Evolutionary conservation across 768 basidiomycete genomes (phyloP).

Genomic region (Tubosaeta sp.): DNA sequence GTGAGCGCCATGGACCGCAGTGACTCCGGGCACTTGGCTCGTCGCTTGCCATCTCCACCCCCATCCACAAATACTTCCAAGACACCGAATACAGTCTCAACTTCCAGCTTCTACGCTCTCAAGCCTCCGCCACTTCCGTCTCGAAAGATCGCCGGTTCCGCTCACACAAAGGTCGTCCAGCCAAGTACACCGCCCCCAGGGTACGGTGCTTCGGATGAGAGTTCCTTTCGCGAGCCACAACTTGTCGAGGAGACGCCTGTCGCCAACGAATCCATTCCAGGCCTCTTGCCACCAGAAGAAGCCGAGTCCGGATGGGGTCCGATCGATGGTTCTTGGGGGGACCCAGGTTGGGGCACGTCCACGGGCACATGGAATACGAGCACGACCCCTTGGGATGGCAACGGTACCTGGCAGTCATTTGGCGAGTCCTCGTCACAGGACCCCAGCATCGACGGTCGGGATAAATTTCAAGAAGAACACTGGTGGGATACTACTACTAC

Average conservation of each 20-base stretch:
- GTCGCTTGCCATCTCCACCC: constrained; percentile 34
- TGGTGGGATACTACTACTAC: constrained; percentile 64
- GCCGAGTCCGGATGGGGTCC: constrained; percentile 20
- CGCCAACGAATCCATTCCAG: constrained; percentile 33
- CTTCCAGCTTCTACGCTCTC: constrained; percentile 28
- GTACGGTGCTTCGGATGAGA: constrained; percentile 21
- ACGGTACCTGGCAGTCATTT: constrained; percentile 22
- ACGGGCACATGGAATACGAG: constrained; percentile 20
- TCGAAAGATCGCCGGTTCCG: constrained; percentile 32
- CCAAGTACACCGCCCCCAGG: constrained; percentile 25
- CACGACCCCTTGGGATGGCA: constrained; percentile 24
- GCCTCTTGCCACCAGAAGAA: constrained; percentile 34
- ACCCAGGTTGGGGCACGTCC: constrained; percentile 12
- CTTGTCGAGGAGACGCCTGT: constrained; percentile 43
- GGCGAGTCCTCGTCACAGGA: constrained; percentile 24
- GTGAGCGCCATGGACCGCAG: constrained; percentile 42
- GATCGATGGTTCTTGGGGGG: constrained; percentile 13
- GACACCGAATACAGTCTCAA: constrained; percentile 21
- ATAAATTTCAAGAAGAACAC: constrained; percentile 52
- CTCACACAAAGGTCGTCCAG: constrained; percentile 34
- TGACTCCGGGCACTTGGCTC: constrained; percentile 37
- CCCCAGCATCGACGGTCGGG: constrained; percentile 56
- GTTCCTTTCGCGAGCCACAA: constrained; percentile 52
- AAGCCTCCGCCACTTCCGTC: constrained; percentile 36
- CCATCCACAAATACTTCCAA: constrained; percentile 29